Percentiles rank a stretch among this genome's conserved stretches.
These are phyloP conservation scores for Trifolium fragiferum DNA, from an alignment of 306 rosid genomes.

Conservation along the genomic window DNA sequence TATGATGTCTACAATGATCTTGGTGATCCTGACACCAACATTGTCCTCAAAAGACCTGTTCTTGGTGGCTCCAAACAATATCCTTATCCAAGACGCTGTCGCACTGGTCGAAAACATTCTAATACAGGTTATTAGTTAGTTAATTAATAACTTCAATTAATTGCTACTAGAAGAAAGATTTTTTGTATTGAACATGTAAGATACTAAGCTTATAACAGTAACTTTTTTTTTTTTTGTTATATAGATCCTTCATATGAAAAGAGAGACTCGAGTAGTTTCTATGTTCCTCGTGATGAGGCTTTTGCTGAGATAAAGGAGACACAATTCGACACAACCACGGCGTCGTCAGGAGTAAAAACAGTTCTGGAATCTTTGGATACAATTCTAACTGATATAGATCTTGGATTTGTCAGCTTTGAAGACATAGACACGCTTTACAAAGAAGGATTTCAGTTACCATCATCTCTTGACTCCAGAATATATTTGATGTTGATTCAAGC, in stretches of 20 bases:
- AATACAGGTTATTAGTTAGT: conserved; percentile 46
- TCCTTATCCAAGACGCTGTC: conserved; percentile 76
- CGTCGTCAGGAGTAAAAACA: conserved; percentile 46
- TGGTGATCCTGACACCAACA: conserved; percentile 61
- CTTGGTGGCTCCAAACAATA: conserved; percentile 56
- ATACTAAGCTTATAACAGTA: background rate
- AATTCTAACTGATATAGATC: conserved; percentile 30
- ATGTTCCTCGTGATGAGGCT: conserved; percentile 68
- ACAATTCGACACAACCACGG: conserved; percentile 47
- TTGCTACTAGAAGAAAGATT: background rate
- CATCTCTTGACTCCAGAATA: conserved; percentile 34
- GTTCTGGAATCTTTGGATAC: conserved; percentile 44
- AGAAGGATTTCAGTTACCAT: conserved; percentile 48
- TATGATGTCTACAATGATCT: conserved; percentile 75
- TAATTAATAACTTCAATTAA: background rate
- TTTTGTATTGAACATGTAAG: background rate
- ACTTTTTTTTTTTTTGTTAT: background rate
- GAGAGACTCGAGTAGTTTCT: conserved; percentile 24
- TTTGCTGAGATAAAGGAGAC: conserved; percentile 52
- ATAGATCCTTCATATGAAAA: conserved; percentile 57
- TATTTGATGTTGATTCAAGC: too few relatives aligned
- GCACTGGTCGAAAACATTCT: conserved; percentile 40
- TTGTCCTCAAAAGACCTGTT: conserved; percentile 55
- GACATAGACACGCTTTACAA: conserved; percentile 58
- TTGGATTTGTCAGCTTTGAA: conserved; percentile 51